phyloP scores from a whole-genome alignment of 2,329 filamentous ascomycete genomes.

The Apiospora marii region DNA sequence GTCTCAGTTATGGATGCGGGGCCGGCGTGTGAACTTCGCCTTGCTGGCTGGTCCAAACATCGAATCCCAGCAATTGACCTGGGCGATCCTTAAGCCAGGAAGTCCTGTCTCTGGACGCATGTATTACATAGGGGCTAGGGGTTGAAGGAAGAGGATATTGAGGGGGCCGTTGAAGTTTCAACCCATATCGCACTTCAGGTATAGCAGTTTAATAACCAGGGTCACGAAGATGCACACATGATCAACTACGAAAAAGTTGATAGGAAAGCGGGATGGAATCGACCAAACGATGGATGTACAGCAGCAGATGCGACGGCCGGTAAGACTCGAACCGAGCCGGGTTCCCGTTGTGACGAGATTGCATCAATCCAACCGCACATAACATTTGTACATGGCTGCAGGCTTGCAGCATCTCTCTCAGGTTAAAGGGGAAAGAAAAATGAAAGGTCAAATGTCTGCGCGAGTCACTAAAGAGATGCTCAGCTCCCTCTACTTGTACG shows the following conservation, averaged over 20 bases:
- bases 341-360: constrained; percentile 19
- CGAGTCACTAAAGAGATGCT: neutral
- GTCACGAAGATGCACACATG: neutral
- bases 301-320: neutral
- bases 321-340: constrained; percentile 17
- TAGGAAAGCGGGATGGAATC: neutral
- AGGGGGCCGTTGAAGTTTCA: constrained; percentile 10
- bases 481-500: too few species aligned
- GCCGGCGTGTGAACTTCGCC: constrained; percentile 13
- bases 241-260: neutral
- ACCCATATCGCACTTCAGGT: neutral
- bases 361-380: constrained; percentile 1
- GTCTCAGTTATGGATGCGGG: neutral
- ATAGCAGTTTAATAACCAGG: neutral
- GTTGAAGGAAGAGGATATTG: constrained; percentile 4
- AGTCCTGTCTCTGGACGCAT: neutral
- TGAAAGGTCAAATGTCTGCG: neutral
- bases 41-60: constrained; percentile 7
- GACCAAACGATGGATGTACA: neutral
- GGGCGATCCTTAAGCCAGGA: neutral
- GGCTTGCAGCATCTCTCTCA: neutral
- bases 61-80: neutral
- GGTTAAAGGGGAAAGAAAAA: neutral
- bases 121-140: constrained; percentile 6
- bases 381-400: neutral